Evolutionary conservation across 495 filamentous ascomycete genomes (phyloP), one percentile per base, ranked within the genome.

Genomic region (Astrothelium macrocarpum): DNA sequence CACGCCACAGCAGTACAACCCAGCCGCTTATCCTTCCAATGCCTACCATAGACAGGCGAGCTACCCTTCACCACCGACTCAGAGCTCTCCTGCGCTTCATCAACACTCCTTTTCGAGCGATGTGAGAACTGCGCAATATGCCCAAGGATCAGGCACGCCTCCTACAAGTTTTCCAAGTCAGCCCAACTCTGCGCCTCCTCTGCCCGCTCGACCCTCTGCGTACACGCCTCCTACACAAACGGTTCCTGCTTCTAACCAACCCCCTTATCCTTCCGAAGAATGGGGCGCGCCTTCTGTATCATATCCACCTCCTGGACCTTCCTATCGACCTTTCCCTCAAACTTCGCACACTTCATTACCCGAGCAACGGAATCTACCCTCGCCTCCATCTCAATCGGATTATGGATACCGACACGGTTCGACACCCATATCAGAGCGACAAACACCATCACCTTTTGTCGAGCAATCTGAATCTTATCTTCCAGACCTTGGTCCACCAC

Each of bases 1-100:
- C 23, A 25, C 75, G 18, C 81, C 85, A 68, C 85, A 85, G 69
- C 85, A 85, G 18, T 91, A 91, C 72, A 87, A 88, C 67, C 88
- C 89, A 3, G 86, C 88, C 20, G 82, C 85, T 26, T 90, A 71
- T 65, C 65, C 62, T 60, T 74, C 66, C 23, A 59, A 65, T 29
- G 71, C 71, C 16, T 7, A n/a, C 49, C 20, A 56, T 20, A 56
- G 49, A 56, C 12, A 12, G 0, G 49, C 49, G 20, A 56, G 23
- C 26, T 56, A 56, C 25, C 49, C 49, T 1, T 56, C 49, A 1
- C 49, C 49, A 11, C 49, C 49, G 7, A 56, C 7, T 26, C 49
- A 56, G 25, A 16, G 23, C 20, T 56, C 49, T 29, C 49, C 49
- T 29, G 49, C 49, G 25, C 49, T 29, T 32, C 29, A n/a, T 16